Base-by-base conservation (phyloP, 179 eudicot genomes). In the Patellifolia procumbens region DNA sequence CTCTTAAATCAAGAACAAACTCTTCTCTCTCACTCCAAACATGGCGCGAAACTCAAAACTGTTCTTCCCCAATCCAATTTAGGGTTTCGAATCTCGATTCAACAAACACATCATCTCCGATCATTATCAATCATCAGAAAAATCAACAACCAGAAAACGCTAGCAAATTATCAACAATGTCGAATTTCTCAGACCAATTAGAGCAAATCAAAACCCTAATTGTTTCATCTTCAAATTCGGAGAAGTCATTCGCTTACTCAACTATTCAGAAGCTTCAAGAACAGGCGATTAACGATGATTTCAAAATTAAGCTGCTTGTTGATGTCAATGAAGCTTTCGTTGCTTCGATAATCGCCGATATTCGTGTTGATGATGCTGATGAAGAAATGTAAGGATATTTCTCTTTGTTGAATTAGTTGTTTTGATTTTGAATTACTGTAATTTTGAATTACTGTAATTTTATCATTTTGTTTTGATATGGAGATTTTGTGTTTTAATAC, bases 341-440 rank as follows among this genome's bases (percentile, higher is more conserved):
- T 42, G 77, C 90, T 70, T 64, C 78, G 0, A 79, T 94, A 16
- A 70, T 87, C 56, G 16, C 62, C 4, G 98, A 92, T 55, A 81
- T 90, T 53, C 55, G 78, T 11, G 61, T 73, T 31, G 63, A 72
- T 7, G 87, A 88, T 17, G 51, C 78, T 3, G 90, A 90, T 66
- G 98, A 94, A 76, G 94, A 92, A 88, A 85, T 89, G 98, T 94
- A 72, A 73, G 70, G 19, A 10, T 0, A 7, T 31, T 43, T n/a
- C 17, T 37, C 26, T 31, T 43, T 22, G 37, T 29, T n/a, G 2
- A 62, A 51, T 51, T 51, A 26, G n/a, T 39, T 65, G 2, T 29
- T 31, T 37, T n/a, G 46, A 12, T 31, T 0, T 45, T 12, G 22
- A 24, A 52, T 49, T 31, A 19, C 20, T 59, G 19, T 7, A 46